A percentile compares a stretch with the other conserved stretches of the same genome.
Conservation (phyloP, 371 early-diverging fungal species). For the Rhizopus sp. region DNA sequence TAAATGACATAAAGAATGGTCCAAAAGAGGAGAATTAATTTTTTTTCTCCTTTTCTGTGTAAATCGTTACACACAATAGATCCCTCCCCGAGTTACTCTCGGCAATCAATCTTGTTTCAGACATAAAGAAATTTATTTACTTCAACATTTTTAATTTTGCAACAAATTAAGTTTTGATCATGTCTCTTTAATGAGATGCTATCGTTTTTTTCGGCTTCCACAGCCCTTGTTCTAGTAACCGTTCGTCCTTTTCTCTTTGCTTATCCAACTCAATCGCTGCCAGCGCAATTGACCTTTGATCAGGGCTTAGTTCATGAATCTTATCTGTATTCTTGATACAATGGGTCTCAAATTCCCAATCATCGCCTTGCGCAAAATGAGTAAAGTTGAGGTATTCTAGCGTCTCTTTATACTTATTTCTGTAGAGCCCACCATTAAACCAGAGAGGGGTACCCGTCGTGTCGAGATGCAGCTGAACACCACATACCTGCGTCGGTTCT, state of each 20-base stretch:
- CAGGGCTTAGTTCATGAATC: constrained; percentile 12
- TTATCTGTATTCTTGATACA: constrained; percentile 30
- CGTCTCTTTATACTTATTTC: constrained; percentile 40
- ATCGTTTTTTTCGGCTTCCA: constrained; percentile 15
- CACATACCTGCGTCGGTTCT: constrained; percentile 45
- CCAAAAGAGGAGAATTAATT: no score
- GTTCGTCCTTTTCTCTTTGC: constrained; percentile 15
- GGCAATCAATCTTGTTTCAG: no score
- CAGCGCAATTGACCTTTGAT: constrained; percentile 14
- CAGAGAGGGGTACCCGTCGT: constrained; percentile 36
- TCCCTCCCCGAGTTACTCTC: no score
- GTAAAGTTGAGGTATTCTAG: constrained; percentile 37
- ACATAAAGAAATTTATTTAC: no score
- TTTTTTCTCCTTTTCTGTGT: no score
- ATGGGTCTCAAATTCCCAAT: constrained; percentile 31
- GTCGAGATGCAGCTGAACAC: constrained; percentile 50
- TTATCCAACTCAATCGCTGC: constrained; percentile 22
- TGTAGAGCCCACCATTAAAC: constrained; percentile 51
- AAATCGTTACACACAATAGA: no score
- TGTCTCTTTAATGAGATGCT: no score
- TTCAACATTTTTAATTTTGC: no score
- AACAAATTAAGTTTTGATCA: no score
- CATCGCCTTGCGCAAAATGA: constrained; percentile 24
- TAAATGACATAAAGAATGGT: no score
- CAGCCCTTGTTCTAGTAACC: constrained; percentile 13